Conservation (phyloP, 495 filamentous ascomycete genomes). For the Xylaria curta region DNA sequence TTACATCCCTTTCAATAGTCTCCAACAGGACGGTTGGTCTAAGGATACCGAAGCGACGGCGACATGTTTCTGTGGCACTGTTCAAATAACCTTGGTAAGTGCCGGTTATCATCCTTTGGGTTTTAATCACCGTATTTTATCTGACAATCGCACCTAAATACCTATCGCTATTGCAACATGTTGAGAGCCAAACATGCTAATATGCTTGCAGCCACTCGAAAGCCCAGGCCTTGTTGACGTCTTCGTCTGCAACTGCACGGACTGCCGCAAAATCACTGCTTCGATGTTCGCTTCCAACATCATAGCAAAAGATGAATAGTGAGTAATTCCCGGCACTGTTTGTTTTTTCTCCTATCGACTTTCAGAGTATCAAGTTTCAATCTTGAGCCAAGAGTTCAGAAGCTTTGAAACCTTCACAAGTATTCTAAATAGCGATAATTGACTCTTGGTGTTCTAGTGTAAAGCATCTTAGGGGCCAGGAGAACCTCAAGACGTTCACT, state of each 20-base stretch:
- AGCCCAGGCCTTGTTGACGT: conserved; percentile 52
- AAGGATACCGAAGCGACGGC: conserved; percentile 55
- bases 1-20: conserved; percentile 19
- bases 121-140: background rate
- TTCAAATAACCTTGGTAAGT: conserved; percentile 60
- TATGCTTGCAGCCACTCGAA: conserved; percentile 44
- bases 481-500: conserved; percentile 49
- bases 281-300: conserved; percentile 67
- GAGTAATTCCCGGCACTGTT: background rate
- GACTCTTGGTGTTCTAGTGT: conserved; percentile 29
- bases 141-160: background rate
- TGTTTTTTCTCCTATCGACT: too few species aligned
- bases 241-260: conserved; percentile 63
- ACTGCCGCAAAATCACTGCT: conserved; percentile 65
- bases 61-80: conserved; percentile 61
- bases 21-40: conserved; percentile 22
- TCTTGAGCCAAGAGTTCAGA: background rate
- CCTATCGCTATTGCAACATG: background rate
- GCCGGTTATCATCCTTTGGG: background rate
- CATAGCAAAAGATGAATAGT: conserved; percentile 45
- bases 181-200: background rate
- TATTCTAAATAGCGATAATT: background rate
- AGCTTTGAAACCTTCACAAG: background rate
- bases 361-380: too few species aligned
- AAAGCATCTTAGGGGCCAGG: conserved; percentile 53